Evolutionary conservation across 805 yeast genomes (phyloP), one percentile per base, ranked within the genome.

Genomic region (Yamadazyma phyllophila): DNA sequence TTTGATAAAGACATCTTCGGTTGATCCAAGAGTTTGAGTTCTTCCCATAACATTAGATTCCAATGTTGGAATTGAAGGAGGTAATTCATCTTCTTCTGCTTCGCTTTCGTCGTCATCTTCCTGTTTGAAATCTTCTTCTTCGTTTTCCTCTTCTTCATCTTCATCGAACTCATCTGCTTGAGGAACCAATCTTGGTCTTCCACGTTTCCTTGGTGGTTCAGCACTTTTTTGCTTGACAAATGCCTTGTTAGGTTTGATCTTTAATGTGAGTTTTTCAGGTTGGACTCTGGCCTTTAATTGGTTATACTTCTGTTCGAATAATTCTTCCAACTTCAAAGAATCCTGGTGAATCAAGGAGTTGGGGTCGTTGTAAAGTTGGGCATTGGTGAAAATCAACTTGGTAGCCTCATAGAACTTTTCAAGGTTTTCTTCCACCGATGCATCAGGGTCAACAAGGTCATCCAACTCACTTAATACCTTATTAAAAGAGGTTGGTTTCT

Each of bases 351-450:
- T 82, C 43, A 80, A 73, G 43, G 94, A 80, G 1, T 78, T 80
- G 43, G 85, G 85, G 48, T 82, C 85, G 62, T 91, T 92, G 65
- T 82, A 92, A 1, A 75, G 62, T 58, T 81, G 81, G 1, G 97
- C 96, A 64, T 94, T 94, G 37, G 72, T 59, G 67, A 91, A 90
- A 11, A 92, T 82, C 43, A 83, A 67, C 26, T 71, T 66, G 6
- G 85, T 71, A 42, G 83, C 85, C 15, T 72, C 74, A 45, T 76
- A 66, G 56, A 89, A 86, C 40, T 74, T 80, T 31, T 76, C 78
- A 46, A 88, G 73, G 33, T 77, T 75, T 2, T 73, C 69, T 48
- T 80, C 45, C 7, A 62, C 41, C 0, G 66, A 50, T 15, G 45
- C 49, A 13, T 55, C 57, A 2, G 48, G 37, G 41, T 61, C 60